Evolutionary conservation across 495 filamentous ascomycete genomes (phyloP).

Genomic region (Diplogelasinospora grovesii): DNA sequence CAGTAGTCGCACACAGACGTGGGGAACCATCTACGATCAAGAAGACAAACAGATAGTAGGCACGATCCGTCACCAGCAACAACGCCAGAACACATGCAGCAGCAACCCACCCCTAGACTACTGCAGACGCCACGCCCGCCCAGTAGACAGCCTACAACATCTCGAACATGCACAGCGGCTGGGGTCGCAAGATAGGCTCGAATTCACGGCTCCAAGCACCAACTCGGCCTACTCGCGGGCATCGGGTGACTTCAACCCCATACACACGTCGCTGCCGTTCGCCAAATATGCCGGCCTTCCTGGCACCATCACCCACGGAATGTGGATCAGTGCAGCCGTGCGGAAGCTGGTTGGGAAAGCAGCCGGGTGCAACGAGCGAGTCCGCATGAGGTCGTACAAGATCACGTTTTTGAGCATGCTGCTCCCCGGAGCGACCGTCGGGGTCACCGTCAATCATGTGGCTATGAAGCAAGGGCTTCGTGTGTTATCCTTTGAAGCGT

Average conservation of each 20-base stretch:
- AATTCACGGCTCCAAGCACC: conserved; percentile 78
- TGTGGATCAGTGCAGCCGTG: conserved; percentile 90
- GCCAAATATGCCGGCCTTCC: conserved; percentile 80
- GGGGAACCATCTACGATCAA: too few species aligned
- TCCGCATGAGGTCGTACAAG: background rate
- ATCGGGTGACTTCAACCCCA: conserved; percentile 91
- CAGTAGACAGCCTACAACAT: too few species aligned
- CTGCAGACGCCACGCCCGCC: too few species aligned
- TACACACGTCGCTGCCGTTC: conserved; percentile 88
- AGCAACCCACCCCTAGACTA: too few species aligned
- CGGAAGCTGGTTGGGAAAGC: conserved; percentile 12
- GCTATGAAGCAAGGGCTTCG: background rate
- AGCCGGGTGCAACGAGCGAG: too few species aligned
- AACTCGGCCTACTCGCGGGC: conserved; percentile 90
- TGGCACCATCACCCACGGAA: conserved; percentile 89
- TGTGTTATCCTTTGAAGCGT: too few species aligned
- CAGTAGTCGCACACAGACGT: too few species aligned
- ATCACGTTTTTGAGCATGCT: background rate
- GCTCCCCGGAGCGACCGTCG: background rate
- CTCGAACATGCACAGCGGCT: too few species aligned
- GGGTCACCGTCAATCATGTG: background rate
- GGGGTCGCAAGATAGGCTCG: too few species aligned
- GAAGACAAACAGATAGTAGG: too few species aligned
- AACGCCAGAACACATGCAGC: too few species aligned
- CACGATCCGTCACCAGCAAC: too few species aligned